A percentile compares a stretch with the other conserved stretches of the same genome.
These are phyloP conservation scores for Rhodotorula sp. DNA, from an alignment of 1,284 basidiomycete genomes.

Conservation along the genomic window DNA sequence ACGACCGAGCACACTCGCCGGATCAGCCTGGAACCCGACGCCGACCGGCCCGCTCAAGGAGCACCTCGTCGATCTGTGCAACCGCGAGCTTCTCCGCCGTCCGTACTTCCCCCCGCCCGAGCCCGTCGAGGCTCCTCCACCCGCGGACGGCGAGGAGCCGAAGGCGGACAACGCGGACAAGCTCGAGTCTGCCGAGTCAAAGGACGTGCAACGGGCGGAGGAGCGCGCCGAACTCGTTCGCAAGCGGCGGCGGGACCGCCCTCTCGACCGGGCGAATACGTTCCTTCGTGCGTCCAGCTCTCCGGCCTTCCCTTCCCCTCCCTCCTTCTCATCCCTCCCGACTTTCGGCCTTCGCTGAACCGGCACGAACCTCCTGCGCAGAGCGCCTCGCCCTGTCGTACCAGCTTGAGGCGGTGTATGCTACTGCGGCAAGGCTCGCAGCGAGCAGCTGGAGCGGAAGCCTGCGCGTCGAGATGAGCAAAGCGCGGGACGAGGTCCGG, in stretches of 20 bases:
- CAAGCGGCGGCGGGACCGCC: slow-evolving; percentile 22
- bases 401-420: slow-evolving; percentile 37
- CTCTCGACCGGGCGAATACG: slow-evolving; percentile 27
- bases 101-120: slow-evolving; percentile 52
- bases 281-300: slow-evolving; percentile 37
- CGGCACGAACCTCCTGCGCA: neutral
- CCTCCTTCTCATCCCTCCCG: neutral
- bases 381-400: slow-evolving; percentile 38
- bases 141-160: neutral
- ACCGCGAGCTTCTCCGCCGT: slow-evolving; percentile 62
- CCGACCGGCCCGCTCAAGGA: slow-evolving; percentile 47
- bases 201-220: neutral
- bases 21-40: slow-evolving; percentile 41
- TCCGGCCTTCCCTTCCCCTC: neutral
- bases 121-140: neutral
- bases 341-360: no score
- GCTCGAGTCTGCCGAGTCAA: neutral
- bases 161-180: neutral
- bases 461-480: slow-evolving; percentile 17
- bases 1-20: neutral
- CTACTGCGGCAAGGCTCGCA: slow-evolving; percentile 19
- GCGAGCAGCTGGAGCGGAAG: slow-evolving; percentile 29
- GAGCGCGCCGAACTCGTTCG: neutral
- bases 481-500: slow-evolving; percentile 12
- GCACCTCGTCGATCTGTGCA: slow-evolving; percentile 51